Base-by-base conservation (phyloP, 2,329 filamentous ascomycete genomes). In the Diaporthe australafricana region DNA sequence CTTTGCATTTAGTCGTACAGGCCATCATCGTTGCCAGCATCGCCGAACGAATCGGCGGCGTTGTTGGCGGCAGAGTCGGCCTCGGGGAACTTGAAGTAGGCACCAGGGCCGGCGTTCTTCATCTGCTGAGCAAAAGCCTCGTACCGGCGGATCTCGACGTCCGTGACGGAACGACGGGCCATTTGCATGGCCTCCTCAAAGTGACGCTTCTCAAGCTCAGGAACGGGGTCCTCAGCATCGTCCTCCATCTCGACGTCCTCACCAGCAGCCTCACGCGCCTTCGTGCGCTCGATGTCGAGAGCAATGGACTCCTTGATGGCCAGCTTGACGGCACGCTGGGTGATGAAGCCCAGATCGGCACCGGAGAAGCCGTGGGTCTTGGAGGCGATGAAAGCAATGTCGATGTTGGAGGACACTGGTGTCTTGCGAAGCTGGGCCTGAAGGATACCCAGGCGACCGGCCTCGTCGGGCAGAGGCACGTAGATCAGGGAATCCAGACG, bases 281-380 rank as follows among this genome's bases (percentile, higher is more conserved):
- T 98, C 80, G 89, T 88, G 77, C 94, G 93, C 85, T 97, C 94
- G 77, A 99, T 98, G 74, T 98, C 96, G 57, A 89, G 81, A 22
- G 91, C 87, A 78, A 99, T 99, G 38, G 96, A 92, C 87, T 99
- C 92, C 90, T 99, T 99, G 87, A 99, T 99, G 78, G 96, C 96
- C 80, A 98, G 92, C 91, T 99, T 99, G 88, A 98, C 96, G 68
- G 96, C 96, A 83, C 96, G 95, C 87, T 99, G 96, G 30, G 96
- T 98, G 81, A 99, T 95, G 87, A 98, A 99, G 75, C 96, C 96
- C 82, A 99, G 90, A 93, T 99, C 96, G 80, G 96, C 96, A 95
- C 96, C 96, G 71, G 96, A 98, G 91, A 98, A 99, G 75, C 96
- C 96, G 86, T 99, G 95, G 7, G 96, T 99, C 89, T 97, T 97